A percentile compares a stretch with the other conserved stretches of the same genome.
These are phyloP conservation scores for Thozetella sp. DNA, from an alignment of 495 filamentous ascomycete species.

Conservation along the genomic window DNA sequence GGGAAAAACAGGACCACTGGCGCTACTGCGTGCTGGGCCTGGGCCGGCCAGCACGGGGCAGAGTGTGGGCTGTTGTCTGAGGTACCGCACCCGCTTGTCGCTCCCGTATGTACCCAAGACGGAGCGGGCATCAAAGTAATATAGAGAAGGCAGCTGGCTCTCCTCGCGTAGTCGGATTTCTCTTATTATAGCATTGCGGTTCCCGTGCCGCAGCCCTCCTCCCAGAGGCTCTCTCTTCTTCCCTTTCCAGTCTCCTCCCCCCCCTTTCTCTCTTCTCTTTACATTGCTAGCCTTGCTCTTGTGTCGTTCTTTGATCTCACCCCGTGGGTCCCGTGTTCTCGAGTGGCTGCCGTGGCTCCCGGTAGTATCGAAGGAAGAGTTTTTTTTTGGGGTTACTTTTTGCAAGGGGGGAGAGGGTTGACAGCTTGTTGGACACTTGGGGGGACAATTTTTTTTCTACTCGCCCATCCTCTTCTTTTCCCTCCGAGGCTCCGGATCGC, in stretches of 20 bases:
- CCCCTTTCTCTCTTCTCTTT: constrained; percentile 3
- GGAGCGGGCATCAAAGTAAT: not conserved
- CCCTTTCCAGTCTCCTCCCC: constrained; percentile 3
- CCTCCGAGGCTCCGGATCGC: not conserved
- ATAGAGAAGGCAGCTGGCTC: not conserved
- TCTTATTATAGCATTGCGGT: constrained; percentile 1
- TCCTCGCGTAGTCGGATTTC: not conserved
- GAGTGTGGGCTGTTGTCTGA: not conserved
- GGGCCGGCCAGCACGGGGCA: not conserved
- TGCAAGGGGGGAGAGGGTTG: no score
- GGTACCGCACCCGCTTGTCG: not conserved
- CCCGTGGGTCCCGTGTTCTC: constrained; percentile 4
- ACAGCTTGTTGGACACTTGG: no score
- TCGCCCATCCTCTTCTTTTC: no score
- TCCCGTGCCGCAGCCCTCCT: not conserved
- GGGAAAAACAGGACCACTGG: not conserved
- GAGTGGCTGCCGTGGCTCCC: constrained; percentile 6
- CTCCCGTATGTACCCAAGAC: not conserved
- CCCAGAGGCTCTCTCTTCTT: not conserved
- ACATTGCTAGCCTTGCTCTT: constrained; percentile 9
- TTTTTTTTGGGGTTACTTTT: not conserved
- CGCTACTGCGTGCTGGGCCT: not conserved
- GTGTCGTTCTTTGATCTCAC: not conserved
- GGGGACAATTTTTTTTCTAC: no score
- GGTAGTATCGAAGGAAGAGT: not conserved